A percentile compares a stretch with the other conserved stretches of the same genome.
phyloP scores from a whole-genome alignment of 345 rosid genomes.

The Brassica cretica region DNA sequence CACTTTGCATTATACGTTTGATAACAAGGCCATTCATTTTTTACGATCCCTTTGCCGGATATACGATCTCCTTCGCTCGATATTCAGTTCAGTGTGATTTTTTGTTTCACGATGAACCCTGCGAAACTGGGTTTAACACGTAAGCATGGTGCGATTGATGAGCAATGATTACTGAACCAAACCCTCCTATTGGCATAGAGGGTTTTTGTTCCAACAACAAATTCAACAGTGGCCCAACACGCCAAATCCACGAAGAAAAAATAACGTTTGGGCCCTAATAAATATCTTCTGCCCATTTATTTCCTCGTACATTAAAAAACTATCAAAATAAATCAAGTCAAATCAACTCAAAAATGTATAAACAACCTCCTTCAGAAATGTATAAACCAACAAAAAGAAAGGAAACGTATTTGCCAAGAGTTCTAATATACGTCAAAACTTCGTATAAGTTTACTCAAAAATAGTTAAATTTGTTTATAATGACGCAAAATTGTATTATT shows the following conservation, averaged over 20 bases:
- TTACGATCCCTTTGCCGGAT: too few relatives aligned
- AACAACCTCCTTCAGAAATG: neutral
- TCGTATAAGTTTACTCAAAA: neutral
- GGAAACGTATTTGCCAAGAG: neutral
- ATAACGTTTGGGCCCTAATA: neutral
- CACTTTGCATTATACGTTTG: neutral
- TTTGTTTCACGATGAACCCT: neutral
- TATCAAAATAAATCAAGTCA: neutral
- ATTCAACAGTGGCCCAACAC: neutral
- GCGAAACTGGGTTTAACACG: neutral
- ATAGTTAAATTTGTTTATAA: neutral
- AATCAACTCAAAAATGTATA: neutral
- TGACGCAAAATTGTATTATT: neutral
- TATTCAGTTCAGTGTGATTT: too few relatives aligned
- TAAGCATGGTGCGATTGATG: neutral
- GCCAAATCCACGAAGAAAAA: neutral
- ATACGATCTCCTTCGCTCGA: too few relatives aligned
- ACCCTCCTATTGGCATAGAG: neutral
- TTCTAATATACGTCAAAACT: neutral
- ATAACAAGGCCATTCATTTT: neutral
- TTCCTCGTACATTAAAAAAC: neutral
- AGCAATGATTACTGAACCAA: neutral
- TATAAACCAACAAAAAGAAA: neutral
- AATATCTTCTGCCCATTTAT: neutral
- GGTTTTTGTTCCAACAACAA: neutral